Percentiles rank a stretch among this genome's conserved stretches.
Evolutionary conservation across 495 filamentous ascomycete genomes (phyloP).

Genomic region (Aspergillus ellipticus): DNA sequence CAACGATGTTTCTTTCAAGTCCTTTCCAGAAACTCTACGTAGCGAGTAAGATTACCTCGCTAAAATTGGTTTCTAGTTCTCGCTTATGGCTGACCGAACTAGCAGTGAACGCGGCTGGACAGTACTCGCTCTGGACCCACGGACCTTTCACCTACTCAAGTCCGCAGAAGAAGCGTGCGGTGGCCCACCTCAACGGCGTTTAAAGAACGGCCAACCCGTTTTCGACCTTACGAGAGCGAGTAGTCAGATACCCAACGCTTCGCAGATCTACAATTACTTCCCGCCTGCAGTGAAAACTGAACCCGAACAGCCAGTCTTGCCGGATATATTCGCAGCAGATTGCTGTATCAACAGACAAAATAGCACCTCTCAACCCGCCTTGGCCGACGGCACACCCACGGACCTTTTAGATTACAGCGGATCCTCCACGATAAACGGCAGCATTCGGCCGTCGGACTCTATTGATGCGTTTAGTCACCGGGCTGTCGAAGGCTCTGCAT

Average conservation of each 20-base stretch:
- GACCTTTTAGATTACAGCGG: not conserved
- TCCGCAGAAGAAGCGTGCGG: conserved; percentile 42
- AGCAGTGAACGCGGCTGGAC: conserved; percentile 42
- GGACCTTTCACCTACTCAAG: conserved; percentile 35
- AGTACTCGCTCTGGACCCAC: conserved; percentile 49
- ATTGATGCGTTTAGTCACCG: conserved; percentile 19
- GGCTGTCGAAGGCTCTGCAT: conserved; percentile 20
- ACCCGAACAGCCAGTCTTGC: conserved; percentile 20
- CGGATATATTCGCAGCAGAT: conserved; percentile 31
- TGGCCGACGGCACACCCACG: not conserved
- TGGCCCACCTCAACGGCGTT: conserved; percentile 26
- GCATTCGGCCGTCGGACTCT: conserved; percentile 15
- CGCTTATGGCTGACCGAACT: conserved; percentile 5
- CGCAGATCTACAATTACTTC: conserved; percentile 27
- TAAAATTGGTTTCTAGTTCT: not conserved
- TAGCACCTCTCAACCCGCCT: not conserved
- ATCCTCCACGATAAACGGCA: not conserved
- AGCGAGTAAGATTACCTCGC: conserved; percentile 18
- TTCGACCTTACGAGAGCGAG: conserved; percentile 31
- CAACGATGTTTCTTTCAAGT: conserved; percentile 19
- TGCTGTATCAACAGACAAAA: conserved; percentile 16
- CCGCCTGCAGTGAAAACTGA: conserved; percentile 19
- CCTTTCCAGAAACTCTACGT: conserved; percentile 13
- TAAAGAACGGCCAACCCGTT: conserved; percentile 17
- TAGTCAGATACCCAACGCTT: conserved; percentile 22